Base-by-base conservation (phyloP, 2,329 filamentous ascomycete species). In the Helotiales sp. region DNA sequence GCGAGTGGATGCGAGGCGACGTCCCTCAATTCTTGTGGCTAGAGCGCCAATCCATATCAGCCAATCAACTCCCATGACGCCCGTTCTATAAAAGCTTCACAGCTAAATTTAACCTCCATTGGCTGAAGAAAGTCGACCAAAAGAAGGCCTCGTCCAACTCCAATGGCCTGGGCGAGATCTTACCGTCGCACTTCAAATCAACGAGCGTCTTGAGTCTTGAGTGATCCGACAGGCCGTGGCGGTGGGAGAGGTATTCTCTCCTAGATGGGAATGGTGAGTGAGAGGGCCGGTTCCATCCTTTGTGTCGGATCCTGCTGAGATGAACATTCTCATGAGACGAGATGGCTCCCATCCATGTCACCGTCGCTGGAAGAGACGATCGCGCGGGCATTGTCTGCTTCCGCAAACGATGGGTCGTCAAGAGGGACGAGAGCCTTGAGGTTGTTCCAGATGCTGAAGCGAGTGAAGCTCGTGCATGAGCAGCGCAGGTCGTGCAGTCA, bases 401-500 rank as follows among this genome's bases (percentile, higher is more conserved):
- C n/a, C n/a, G n/a, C n/a, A 44, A 27, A 44, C 40, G 6, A 27
- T 44, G 40, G 40, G 36, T 34, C 52, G 52, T 54, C 9, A 13
- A 12, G 40, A 25, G 40, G 27, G 19, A 24, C 31, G 31, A 34
- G 10, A 24, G 40, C 24, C 22, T 9, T 13, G 40, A 9, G 13
- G 40, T 25, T 12, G 40, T 44, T 44, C 40, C 40, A 13, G 34
- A 7, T n/a, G 40, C 24, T 42, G 38, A 46, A 33, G 40, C 42
- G 29, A 30, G 31, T 42, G 38, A 46, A 33, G 40, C 42, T 34
- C 42, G 15, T 54, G 52, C 52, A 54, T 54, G 38, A 25, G 24
- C 5, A 2, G 47, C 42, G 31, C 42, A 40, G 34, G 52, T 44
- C 24, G 52, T 34, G 29, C 42, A 31, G 52, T 48, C 42, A 48